Evolutionary conservation across 768 basidiomycete genomes (phyloP).

Genomic region (Phlebiopsis gigantea): DNA sequence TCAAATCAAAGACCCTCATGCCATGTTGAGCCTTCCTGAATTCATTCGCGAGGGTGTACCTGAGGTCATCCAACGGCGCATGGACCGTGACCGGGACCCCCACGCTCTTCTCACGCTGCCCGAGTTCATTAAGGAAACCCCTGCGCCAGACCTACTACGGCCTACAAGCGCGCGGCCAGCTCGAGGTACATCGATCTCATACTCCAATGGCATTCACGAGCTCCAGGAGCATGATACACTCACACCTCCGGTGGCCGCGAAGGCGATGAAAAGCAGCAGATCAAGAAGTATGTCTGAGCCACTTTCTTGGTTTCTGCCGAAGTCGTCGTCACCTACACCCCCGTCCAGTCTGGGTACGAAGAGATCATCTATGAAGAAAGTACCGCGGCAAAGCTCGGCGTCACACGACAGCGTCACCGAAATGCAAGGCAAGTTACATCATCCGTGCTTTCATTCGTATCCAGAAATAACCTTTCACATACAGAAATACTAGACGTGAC

Average conservation of each 20-base stretch:
- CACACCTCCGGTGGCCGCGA: neutral
- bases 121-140: slow-evolving; percentile 47
- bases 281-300: slow-evolving; percentile 33
- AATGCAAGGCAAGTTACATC: slow-evolving; percentile 19
- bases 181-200: slow-evolving; percentile 10
- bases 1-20: slow-evolving; percentile 30
- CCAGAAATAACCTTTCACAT: neutral
- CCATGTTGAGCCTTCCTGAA: slow-evolving; percentile 37
- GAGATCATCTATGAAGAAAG: slow-evolving; percentile 11
- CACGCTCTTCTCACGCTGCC: slow-evolving; percentile 28
- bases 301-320: slow-evolving; percentile 26
- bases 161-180: neutral
- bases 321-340: slow-evolving; percentile 15
- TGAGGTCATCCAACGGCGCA: slow-evolving; percentile 19
- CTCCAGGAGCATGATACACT: neutral
- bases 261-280: slow-evolving; percentile 19
- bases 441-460: neutral
- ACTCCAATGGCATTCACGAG: neutral
- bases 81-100: slow-evolving; percentile 24
- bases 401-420: slow-evolving; percentile 22
- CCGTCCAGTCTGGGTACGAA: slow-evolving; percentile 14
- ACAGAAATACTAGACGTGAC: slow-evolving; percentile 33
- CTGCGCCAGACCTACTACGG: slow-evolving; percentile 22
- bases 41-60: slow-evolving; percentile 35
- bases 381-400: slow-evolving; percentile 23